Base-by-base conservation (phyloP, 805 yeast species). In the baker's yeast (Saccharomyces cerevisiae) region DNA sequence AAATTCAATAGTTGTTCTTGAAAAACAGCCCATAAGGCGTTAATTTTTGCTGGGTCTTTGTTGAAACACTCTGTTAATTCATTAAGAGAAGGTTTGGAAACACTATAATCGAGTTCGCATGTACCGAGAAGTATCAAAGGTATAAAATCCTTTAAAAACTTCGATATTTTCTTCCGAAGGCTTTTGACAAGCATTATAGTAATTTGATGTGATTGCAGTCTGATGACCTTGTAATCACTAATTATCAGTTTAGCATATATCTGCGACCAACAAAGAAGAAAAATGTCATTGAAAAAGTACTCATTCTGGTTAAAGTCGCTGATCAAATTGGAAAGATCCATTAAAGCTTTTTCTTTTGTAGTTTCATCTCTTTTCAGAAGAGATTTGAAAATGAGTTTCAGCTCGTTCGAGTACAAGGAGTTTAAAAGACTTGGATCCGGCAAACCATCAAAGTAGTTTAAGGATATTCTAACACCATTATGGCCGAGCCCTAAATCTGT, bases 281-380 rank as follows among this genome's bases (percentile, higher is more conserved):
- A 77, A 27, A 80, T 61, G 52, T 83, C 87, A 57, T 84, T 84
- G n/a, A 74, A 64, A 14, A 73, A 60, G 21, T 56, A 28, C 5
- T 53, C 49, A 29, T 58, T 66, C 55, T 13, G 61, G 4, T 49
- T 56, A 13, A 49, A 32, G 21, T 59, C 50, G 4, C 62, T 65
- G 2, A 79, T 57, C 30, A 70, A 63, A 3, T 67, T 61, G 2
- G 75, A 61, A 30, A 85, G 65, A 46, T 87, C 95, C 5, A 59
- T 65, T 27, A 89, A 72, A 0, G 94, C 89, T 65, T 85, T 87
- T 61, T 89, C 96, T 64, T 84, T 87, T 0, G 98, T 92, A n/a
- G 82, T 83, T 6, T 84, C 79, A 63, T 90, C 96, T 64, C 86
- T 81, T 69, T 90, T 91, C 66, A 85, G 66, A 50, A 91, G 69